Base-by-base conservation (phyloP, 1,284 basidiomycete species). In the Ceratobasidium sp. region DNA sequence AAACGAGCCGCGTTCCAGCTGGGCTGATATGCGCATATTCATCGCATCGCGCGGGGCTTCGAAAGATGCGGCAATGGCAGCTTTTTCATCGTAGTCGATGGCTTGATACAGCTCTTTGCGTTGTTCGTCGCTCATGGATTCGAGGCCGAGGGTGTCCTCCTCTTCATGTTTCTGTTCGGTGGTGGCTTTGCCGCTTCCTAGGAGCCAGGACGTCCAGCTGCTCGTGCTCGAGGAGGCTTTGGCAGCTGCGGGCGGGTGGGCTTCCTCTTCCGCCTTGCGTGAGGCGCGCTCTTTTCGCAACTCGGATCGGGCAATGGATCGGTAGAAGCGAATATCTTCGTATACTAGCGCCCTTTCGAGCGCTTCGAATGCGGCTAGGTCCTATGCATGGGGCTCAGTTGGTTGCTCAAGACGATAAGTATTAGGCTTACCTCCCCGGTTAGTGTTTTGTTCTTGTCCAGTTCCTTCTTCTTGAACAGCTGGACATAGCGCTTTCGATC, bases 301-400 rank as follows among this genome's bases (percentile, higher is more conserved):
- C 76, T 91, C 90, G 7, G 93, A 95, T 8, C 95, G 89, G 0
- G 95, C 95, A 74, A 99, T 94, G 3, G 96, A 98, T 28, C 97
- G 89, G 83, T 98, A 99, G 81, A 98, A 98, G 12, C 97, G 91
- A 67, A 99, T 92, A 77, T 99, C 97, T 79, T 98, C 94, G 78
- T 98, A 99, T 0, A 88, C 86, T 12, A 99, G 84, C 79, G 93
- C 94, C 76, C 81, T 83, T 79, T 99, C 98, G 64, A 99, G 82
- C 0, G 82, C 83, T 59, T 88, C 85, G 30, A 98, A 82, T 5
- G 82, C 83, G 61, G 83, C 79, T 38, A 82, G 76, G 59, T 95
- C 94, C 89, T 95, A 75, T n/a, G 53, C 36, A 11, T 21, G 12
- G 16, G 14, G 40, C 74, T 67, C 49, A 76, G 49, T 40, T 38